Base-by-base conservation (phyloP, 768 basidiomycete genomes). In the Suillus alpinus region DNA sequence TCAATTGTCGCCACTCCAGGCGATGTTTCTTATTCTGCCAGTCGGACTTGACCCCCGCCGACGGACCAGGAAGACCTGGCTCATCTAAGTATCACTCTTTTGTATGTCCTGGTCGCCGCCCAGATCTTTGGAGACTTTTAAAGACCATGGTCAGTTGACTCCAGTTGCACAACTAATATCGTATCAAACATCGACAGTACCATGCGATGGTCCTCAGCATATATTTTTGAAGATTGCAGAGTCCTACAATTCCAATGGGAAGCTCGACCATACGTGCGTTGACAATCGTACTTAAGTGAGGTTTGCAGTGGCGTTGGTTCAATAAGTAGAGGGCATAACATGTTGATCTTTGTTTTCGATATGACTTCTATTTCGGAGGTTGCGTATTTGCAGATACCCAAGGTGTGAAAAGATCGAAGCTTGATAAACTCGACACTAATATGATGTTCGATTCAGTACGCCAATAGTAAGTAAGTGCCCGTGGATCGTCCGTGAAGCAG, bases 381-480 rank as follows among this genome's bases (percentile, higher is more conserved):
- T 53, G 59, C 43, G 40, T 68, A 62, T 37, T 57, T 68, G 44
- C 65, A 68, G 26, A 65, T 57, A 36, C 29, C 60, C 39, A 60
- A 67, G 46, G 68, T 60, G 26, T 1, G 66, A 39, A n/a, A 26
- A 13, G 16, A 26, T 14, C 9, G 32, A 14, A n/a, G 18, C 9
- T 44, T 20, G 34, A 18, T 36, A 26, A n/a, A 5, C 10, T 51
- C 4, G 32, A 14, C 2, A 13, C 44, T 4, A 2, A 50, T 16
- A 12, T 51, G 44, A 12, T 23, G 7, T 23, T 34, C 18, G 14
- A 12, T 12, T 6, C 37, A 68, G 68, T 64, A 69, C 57, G 57
- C 59, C 40, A 62, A 61, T 43, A n/a, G n/a, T n/a, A n/a, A 37
- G 67, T 68, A 53, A 29, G 66, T 40, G 4, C n/a, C 49, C n/a